These are phyloP conservation scores for Colletotrichum liaoningense DNA, from an alignment of 2,329 filamentous ascomycete genomes.

Conservation along the genomic window DNA sequence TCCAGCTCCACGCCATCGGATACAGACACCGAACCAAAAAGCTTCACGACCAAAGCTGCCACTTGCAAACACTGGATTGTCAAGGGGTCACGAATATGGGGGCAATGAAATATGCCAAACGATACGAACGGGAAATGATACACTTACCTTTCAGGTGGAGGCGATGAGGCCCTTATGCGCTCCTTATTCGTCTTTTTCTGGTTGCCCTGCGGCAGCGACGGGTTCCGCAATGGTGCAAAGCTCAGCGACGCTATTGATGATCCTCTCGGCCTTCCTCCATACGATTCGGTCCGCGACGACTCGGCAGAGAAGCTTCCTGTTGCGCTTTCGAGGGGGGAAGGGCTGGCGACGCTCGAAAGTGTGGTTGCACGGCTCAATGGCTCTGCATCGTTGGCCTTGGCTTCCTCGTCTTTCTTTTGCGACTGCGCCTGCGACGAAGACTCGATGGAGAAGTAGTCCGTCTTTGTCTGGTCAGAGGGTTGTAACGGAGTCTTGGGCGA, in stretches of 20 bases:
- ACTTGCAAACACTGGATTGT: not conserved
- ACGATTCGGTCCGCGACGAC: slow-evolving; percentile 13
- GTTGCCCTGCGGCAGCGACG: slow-evolving; percentile 59
- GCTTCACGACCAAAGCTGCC: not conserved
- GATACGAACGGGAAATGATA: slow-evolving; percentile 13
- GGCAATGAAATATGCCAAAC: not conserved
- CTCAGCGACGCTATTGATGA: slow-evolving; percentile 60
- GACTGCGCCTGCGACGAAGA: not conserved
- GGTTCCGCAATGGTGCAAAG: slow-evolving; percentile 57
- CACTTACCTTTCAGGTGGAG: slow-evolving; percentile 61
- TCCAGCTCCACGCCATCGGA: not conserved
- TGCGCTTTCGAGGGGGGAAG: slow-evolving; percentile 20
- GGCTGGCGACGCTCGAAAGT: slow-evolving; percentile 24
- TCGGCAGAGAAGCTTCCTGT: slow-evolving; percentile 24
- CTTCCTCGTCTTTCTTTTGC: slow-evolving; percentile 18
- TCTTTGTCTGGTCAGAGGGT: slow-evolving; percentile 37
- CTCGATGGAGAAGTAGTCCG: slow-evolving; percentile 42
- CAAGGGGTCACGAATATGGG: not conserved
- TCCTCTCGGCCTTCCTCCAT: slow-evolving; percentile 42
- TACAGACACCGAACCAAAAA: not conserved
- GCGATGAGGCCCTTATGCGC: slow-evolving; percentile 59
- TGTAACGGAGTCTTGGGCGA: slow-evolving; percentile 52
- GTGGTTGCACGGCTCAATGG: slow-evolving; percentile 27
- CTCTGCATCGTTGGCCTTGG: not conserved
- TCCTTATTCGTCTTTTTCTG: slow-evolving; percentile 57